Base-by-base conservation (phyloP, 2,329 filamentous ascomycete species). In the Trichoderma breve region DNA sequence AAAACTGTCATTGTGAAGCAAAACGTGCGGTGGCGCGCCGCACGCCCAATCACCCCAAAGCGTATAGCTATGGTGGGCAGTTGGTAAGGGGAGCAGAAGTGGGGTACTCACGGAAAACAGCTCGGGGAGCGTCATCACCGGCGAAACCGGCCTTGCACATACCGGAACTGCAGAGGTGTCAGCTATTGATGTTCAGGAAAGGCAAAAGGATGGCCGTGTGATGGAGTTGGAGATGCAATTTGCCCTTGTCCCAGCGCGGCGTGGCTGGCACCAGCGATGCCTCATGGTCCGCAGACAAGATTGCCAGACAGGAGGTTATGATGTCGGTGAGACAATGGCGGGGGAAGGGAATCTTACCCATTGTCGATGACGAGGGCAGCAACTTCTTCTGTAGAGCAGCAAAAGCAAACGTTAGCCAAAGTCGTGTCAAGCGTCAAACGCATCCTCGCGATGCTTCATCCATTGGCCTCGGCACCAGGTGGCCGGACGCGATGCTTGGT, bases 101-200 rank as follows among this genome's bases (percentile, higher is more conserved):
- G 82, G 83, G 82, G 82, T 80, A 81, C 95, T 97, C 93, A 98
- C 95, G 96, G 92, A 99, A 99, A 85, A 99, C 96, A 88, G 96
- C 96, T 91, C 96, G 92, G 85, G 96, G 96, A 88, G 96, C 96
- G 93, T 99, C 96, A 84, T 99, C 96, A 94, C 96, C 96, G 90
- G 96, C 96, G 88, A 99, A 99, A 95, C 96, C 96, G 92, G 96
- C 96, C 91, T 99, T 99, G 90, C 96, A 99, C 96, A 99, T 98
- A 91, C 96, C 96, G 87, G 96, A 98, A 92, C 95, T 98, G 85
- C 76, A 81, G 73, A 77, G 43, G 36, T 28, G 71, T 72, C 39
- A 72, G 71, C 66, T 63, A 65, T 60, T 18, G 34, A 28, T 32
- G 32, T 28, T 62, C 51, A 53, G 30, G 57, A 34, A 30, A 18